Conservation (phyloP, 371 early-diverging fungal genomes). For the Haplosporangium sp. region DNA sequence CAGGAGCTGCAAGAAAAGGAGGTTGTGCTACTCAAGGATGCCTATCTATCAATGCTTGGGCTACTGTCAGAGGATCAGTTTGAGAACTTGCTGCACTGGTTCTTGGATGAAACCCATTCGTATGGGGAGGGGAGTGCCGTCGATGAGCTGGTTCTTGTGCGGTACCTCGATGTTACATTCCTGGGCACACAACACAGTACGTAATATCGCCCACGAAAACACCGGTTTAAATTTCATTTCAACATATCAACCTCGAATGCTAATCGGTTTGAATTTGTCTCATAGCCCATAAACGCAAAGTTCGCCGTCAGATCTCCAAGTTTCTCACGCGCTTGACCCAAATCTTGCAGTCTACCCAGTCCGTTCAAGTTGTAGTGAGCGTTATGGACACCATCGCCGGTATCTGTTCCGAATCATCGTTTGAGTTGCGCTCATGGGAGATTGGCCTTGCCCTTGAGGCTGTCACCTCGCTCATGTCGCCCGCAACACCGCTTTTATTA, state of each 20-base stretch:
- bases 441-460: slow-evolving; percentile 51
- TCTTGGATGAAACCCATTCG: slow-evolving; percentile 29
- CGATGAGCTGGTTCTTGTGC: slow-evolving; percentile 40
- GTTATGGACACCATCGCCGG: slow-evolving; percentile 56
- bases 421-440: slow-evolving; percentile 50
- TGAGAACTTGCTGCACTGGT: slow-evolving; percentile 33
- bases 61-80: slow-evolving; percentile 31
- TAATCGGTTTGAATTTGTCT: no score
- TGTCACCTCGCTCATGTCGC: slow-evolving; percentile 36
- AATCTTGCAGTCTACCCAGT: slow-evolving; percentile 56
- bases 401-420: slow-evolving; percentile 55
- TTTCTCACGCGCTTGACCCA: slow-evolving; percentile 55
- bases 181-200: slow-evolving; percentile 52
- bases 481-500: slow-evolving; percentile 24
- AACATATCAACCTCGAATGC: no score
- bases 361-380: slow-evolving; percentile 52
- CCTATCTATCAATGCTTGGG: slow-evolving; percentile 33
- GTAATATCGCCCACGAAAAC: slow-evolving; percentile 29
- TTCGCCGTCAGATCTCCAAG: slow-evolving; percentile 58
- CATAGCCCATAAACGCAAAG: slow-evolving; percentile 57
- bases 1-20: slow-evolving; percentile 19
- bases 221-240: slow-evolving; percentile 26
- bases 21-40: slow-evolving; percentile 21
- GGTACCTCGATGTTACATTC: slow-evolving; percentile 39
- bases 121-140: slow-evolving; percentile 45